Base-by-base conservation (phyloP, 805 yeast genomes). In the Hanseniaspora clermontiae region DNA sequence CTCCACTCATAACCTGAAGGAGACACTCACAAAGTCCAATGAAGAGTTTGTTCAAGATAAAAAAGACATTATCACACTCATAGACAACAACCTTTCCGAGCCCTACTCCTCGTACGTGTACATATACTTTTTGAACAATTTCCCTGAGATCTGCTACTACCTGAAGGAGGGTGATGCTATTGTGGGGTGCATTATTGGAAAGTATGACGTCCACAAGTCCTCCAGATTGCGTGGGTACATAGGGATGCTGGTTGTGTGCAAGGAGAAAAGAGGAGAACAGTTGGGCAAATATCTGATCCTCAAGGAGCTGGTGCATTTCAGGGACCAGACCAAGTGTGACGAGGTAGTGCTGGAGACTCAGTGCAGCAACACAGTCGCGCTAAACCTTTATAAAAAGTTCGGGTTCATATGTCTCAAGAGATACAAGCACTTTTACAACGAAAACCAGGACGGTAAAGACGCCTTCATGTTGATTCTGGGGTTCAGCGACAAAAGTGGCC, bases 271-370 rank as follows among this genome's bases (percentile, higher is more conserved):
- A 56, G 90, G 95, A 2, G 72, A 71, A 46, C 96, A 96, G 1
- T 84, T 90, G 49, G 97, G 97, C 2, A 83, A 83, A 61, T 71
- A 72, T 48, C 74, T 93, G 51, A 89, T 89, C 9, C 17, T 73
- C 74, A 49, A 63, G 73, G 57, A 79, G 84, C 5, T 76, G 91
- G 5, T 77, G 77, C 15, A 75, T 75, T 85, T 93, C 90, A 75
- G 76, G 7, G 36, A 43, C 3, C 65, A 70, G 51, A 75, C 76
- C 58, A 71, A 78, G 1, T 87, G 90, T 45, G 97, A 93, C 69
- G 98, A 93, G 68, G 80, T 90, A n/a, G 83, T 84, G 73, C 73
- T 93, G 58, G 98, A 93, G 66, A 87, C 98, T 0, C 97, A 93
- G 66, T 93, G 85, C 6, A 81, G 78, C 24, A 93, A 93, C 64